A percentile compares a stretch with the other conserved stretches of the same genome.
Conservation (phyloP, 306 rosid genomes). For the Cyamopsis tetragonoloba region DNA sequence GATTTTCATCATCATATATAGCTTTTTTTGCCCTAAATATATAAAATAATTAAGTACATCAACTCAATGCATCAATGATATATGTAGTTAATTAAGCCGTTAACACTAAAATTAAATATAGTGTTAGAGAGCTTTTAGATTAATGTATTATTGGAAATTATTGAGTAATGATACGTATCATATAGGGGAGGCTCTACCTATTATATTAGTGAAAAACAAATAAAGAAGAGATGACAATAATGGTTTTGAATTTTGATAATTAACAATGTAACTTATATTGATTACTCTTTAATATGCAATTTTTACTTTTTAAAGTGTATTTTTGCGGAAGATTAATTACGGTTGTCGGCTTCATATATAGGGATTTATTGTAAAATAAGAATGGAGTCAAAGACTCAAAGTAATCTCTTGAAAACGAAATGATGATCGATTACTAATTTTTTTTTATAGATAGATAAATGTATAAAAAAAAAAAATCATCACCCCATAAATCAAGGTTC, state of each 20-base stretch:
- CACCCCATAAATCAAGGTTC: conserved; percentile 76
- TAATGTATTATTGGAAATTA: conserved; percentile 27
- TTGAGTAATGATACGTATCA: conserved; percentile 48
- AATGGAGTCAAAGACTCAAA: conserved; percentile 25
- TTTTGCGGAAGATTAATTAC: conserved; percentile 23
- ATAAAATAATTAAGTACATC: neutral
- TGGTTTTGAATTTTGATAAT: neutral
- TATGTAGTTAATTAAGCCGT: neutral
- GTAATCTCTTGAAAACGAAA: conserved; percentile 44
- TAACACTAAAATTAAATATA: conserved; percentile 20
- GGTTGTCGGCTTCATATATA: conserved; percentile 29
- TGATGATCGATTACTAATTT: conserved; percentile 38
- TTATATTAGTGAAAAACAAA: conserved; percentile 5
- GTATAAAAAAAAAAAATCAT: conserved; percentile 45
- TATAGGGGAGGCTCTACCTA: conserved; percentile 4
- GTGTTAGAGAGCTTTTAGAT: conserved; percentile 17
- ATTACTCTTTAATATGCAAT: conserved; percentile 11
- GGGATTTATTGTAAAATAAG: conserved; percentile 25
- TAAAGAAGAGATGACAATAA: conserved; percentile 14
- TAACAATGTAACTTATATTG: conserved; percentile 3
- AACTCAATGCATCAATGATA: conserved; percentile 17
- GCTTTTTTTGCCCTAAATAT: conserved; percentile 3
- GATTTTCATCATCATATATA: neutral
- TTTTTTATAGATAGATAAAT: too few relatives aligned
- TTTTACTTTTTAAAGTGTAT: neutral